Evolutionary conservation across 169 alveolate genomes (phyloP), one percentile per base, ranked within the genome.

Genomic region (Plasmodium knowlesi): DNA sequence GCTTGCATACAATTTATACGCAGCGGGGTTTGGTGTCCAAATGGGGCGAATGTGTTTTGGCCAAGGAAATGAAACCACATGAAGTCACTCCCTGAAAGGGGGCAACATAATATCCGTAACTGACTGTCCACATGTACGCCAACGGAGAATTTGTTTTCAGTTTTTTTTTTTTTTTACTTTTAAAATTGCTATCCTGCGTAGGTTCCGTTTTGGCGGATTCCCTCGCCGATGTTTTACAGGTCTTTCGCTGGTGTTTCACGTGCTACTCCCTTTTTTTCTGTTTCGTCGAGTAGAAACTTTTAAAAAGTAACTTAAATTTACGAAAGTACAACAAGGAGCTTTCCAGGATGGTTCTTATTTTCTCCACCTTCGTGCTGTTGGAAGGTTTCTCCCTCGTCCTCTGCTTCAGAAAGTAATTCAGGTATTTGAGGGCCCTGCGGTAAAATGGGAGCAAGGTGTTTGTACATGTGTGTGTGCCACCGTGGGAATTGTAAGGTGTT

Each of bases 301-400:
- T 90, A 16, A 90, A 90, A 90, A 90, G n/a, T 61, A 90, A 76
- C 54, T 81, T 90, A 70, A 80, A 90, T 54, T 90, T 90, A 43
- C 91, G 90, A 81, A 90, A 90, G 41, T 90, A 90, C 34, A 90
- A 32, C 32, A 81, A 2, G 37, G 94, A 80, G 32, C 83, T 90
- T 22, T 81, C 84, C 12, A 90, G 19, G 3, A 80, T 28, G 50
- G 32, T 67, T 14, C 83, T 90, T 54, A 90, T 39, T 70, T 32
- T 72, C 22, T 90, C 94, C 61, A 80, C 73, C 25, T 90, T 90
- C n/a, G 94, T 90, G 50, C 25, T 50, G 57, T 54, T 80, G 3
- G 57, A 28, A 30, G 72, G 92, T 28, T 70, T 80, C 34, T 90
- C 94, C 54, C 94, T 19, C 53, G 22, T 71, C 22, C 32, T 61